Base-by-base conservation (phyloP, 805 yeast species). In the Candida anglica region DNA sequence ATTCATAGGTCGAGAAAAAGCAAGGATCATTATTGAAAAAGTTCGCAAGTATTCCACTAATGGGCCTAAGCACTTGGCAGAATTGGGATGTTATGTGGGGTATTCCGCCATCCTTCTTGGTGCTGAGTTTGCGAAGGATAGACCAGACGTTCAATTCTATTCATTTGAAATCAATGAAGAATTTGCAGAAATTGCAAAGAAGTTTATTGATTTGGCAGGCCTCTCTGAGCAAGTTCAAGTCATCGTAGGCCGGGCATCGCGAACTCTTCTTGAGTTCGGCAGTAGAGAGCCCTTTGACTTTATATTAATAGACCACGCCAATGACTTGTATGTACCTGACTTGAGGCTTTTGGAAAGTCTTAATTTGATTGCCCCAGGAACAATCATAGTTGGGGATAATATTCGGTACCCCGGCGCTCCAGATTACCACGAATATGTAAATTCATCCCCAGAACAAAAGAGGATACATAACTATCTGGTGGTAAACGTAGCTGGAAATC, bases 251-350 rank as follows among this genome's bases (percentile, higher is more conserved):
- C 43, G 49, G 1, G 66, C 70, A 1, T 46, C 53, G 3, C 38
- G 51, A 9, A 42, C 52, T 0, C 47, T 66, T 24, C 56, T 51
- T 1, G 40, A 36, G 1, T 58, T 62, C 33, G 23, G 11, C 10
- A 9, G 11, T 9, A 9, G 23, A 21, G 10, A 9, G 10, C 9
- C 9, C 11, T 42, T 62, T 1, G 72, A 66, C 34, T 45, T 68
- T 25, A 44, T 63, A 3, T 60, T 70, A 33, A 52, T 70, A 30
- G 70, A 70, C 44, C 75, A 69, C 39, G 47, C 53, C 45, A 62
- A 63, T 34, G 53, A 53, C 11, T 30, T 42, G 29, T 70, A 67
- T 39, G 52, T 66, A 16, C 64, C 72, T 4, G 73, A 69, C 37
- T 46, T 68, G 20, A 47, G 74, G 21, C 54, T 66, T 3, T 41